These are phyloP conservation scores for Funneliformis geosporum DNA, from an alignment of 192 early-diverging fungal species.

Conservation along the genomic window DNA sequence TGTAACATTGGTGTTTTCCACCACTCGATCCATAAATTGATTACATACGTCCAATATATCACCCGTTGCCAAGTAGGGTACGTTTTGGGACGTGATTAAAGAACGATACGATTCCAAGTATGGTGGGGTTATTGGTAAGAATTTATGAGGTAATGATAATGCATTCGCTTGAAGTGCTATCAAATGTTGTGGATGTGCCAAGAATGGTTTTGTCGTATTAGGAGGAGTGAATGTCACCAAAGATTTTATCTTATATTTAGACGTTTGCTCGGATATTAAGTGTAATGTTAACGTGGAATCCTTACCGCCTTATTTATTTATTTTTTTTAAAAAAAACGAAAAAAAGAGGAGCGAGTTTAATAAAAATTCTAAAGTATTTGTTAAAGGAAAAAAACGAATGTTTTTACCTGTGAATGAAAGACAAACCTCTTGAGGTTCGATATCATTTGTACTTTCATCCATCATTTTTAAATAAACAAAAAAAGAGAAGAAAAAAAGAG, in stretches of 20 bases:
- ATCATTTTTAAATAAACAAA: background rate
- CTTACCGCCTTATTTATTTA: background rate
- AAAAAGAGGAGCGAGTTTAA: background rate
- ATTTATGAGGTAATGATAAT: conserved; percentile 8
- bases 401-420: conserved; percentile 25
- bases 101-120: conserved; percentile 20
- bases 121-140: conserved; percentile 6
- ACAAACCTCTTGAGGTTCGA: conserved; percentile 1
- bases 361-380: background rate
- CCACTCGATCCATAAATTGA: conserved; percentile 61
- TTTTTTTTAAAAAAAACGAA: background rate
- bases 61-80: conserved; percentile 34
- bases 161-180: background rate
- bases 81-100: background rate
- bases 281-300: conserved; percentile 23
- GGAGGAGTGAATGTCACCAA: conserved; percentile 19
- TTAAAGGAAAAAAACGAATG: background rate
- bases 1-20: conserved; percentile 45
- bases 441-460: background rate
- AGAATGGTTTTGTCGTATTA: background rate
- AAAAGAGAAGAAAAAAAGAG: no score
- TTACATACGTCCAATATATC: conserved; percentile 64
- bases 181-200: conserved; percentile 12
- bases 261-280: conserved; percentile 3
- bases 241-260: background rate